Evolutionary conservation across 2,329 filamentous ascomycete species (phyloP).

Genomic region (Colletotrichum sp.): DNA sequence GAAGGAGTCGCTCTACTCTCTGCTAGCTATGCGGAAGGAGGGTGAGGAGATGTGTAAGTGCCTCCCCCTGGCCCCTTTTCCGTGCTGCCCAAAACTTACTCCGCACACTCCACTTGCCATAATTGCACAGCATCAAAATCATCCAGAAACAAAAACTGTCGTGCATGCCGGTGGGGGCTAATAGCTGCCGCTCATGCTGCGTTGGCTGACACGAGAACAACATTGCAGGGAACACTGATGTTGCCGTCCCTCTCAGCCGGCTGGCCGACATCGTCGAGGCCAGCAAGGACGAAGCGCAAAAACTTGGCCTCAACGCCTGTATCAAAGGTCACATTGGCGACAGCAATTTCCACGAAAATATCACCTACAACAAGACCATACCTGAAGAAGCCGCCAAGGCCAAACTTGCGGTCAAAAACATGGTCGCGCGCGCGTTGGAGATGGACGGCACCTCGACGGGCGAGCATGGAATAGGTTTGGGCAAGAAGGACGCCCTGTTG

Average conservation of each 20-base stretch:
- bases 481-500: slow-evolving; percentile 80
- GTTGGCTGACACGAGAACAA: neutral
- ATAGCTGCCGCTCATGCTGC: neutral
- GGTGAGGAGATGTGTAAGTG: slow-evolving; percentile 63
- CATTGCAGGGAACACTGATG: slow-evolving; percentile 73
- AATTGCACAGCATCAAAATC: neutral
- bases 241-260: slow-evolving; percentile 78
- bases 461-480: slow-evolving; percentile 84
- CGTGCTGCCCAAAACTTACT: neutral
- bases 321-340: slow-evolving; percentile 90
- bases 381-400: slow-evolving; percentile 75
- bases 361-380: slow-evolving; percentile 80
- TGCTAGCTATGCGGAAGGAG: slow-evolving; percentile 67
- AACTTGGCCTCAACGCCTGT: slow-evolving; percentile 83
- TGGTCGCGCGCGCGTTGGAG: slow-evolving; percentile 87
- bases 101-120: neutral
- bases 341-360: slow-evolving; percentile 91
- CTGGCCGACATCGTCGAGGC: slow-evolving; percentile 78
- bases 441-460: slow-evolving; percentile 95
- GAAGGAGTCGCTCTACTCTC: slow-evolving; percentile 76
- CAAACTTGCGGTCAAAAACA: slow-evolving; percentile 83
- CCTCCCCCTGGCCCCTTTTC: neutral
- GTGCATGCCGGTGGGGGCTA: neutral
- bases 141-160: neutral
- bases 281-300: slow-evolving; percentile 87